Evolutionary conservation across 257 asterid genomes (phyloP).

Genomic region (Solanum pinnatisectum): DNA sequence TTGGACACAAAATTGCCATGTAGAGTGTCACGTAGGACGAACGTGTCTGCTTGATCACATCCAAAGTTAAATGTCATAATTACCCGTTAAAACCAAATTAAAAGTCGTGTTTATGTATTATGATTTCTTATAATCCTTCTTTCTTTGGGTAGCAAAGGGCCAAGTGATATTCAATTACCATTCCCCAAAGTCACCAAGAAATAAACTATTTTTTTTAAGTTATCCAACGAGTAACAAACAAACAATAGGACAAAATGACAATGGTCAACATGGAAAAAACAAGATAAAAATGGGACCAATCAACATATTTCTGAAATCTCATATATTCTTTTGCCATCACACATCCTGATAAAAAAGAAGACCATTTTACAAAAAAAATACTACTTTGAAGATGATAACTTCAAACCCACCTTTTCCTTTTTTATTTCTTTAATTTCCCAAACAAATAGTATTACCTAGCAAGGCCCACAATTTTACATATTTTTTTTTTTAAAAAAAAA

Average conservation of each 20-base stretch:
- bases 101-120: background rate
- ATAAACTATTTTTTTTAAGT: background rate
- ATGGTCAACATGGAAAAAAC: background rate
- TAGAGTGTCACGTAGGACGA: background rate
- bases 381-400: background rate
- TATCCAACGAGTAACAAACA: background rate
- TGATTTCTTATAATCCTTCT: background rate
- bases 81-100: background rate
- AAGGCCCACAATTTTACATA: background rate
- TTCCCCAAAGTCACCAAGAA: background rate
- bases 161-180: background rate
- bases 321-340: background rate
- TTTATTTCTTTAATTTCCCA: background rate
- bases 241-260: background rate
- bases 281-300: background rate
- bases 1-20: background rate
- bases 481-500: background rate
- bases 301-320: background rate
- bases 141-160: background rate
- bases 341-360: background rate
- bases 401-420: background rate
- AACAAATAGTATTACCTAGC: background rate
- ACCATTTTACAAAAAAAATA: background rate
- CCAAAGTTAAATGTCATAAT: fast-evolving
- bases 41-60: fast-evolving